Conservation (phyloP, 2,329 filamentous ascomycete genomes). For the Aspergillus melleus region DNA sequence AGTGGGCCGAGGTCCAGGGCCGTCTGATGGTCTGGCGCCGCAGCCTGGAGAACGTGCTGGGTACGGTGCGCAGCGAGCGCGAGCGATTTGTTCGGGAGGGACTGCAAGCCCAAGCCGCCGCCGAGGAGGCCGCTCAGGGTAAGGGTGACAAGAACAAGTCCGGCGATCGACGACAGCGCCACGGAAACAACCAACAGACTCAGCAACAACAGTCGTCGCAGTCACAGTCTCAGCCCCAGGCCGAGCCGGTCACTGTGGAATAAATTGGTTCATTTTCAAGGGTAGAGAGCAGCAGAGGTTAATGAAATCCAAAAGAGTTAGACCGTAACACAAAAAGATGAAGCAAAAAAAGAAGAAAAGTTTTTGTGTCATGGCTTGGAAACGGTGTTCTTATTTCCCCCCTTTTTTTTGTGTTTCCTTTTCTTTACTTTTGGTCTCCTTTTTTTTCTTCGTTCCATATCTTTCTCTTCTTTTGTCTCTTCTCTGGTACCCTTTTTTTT, state of each 20-base stretch:
- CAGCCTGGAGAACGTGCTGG: slow-evolving; percentile 75
- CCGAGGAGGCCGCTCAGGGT: slow-evolving; percentile 32
- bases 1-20: slow-evolving; percentile 93
- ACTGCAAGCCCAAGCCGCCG: slow-evolving; percentile 52
- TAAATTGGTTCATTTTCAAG: background rate
- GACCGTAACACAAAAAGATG: background rate
- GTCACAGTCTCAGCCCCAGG: slow-evolving; percentile 2
- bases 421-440: slow-evolving; percentile 22
- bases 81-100: slow-evolving; percentile 71
- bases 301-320: background rate
- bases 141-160: slow-evolving; percentile 35
- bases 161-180: slow-evolving; percentile 34
- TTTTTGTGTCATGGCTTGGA: slow-evolving; percentile 1
- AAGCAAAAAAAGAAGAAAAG: background rate
- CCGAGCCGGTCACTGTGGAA: background rate
- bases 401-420: slow-evolving; percentile 1
- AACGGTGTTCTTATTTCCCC: background rate
- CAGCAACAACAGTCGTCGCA: slow-evolving; percentile 22
- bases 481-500: slow-evolving; percentile 6
- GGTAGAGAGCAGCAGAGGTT: background rate
- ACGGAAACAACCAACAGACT: slow-evolving; percentile 29
- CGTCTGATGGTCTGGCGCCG: slow-evolving; percentile 88
- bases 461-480: slow-evolving; percentile 21
- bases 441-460: slow-evolving; percentile 19
- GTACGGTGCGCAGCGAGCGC: slow-evolving; percentile 78